Evolutionary conservation across 805 yeast species (phyloP).

Genomic region (Candida piceae): DNA sequence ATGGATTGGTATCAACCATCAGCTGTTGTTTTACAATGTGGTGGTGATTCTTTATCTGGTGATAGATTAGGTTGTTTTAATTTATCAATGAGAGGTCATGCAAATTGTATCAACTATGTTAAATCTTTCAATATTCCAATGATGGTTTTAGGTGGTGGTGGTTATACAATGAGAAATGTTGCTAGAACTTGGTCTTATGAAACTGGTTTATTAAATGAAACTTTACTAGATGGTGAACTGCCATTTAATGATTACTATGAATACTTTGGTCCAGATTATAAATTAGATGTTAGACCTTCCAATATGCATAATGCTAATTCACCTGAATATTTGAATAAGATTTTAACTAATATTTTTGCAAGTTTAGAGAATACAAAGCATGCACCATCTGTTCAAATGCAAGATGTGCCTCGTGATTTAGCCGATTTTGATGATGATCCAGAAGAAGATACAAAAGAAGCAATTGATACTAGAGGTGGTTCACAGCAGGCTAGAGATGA

Average conservation of each 20-base stretch:
- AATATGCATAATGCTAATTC: constrained; percentile 96
- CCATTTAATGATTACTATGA: constrained; percentile 97
- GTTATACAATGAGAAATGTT: constrained; percentile 96
- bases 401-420: constrained; percentile 81
- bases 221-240: constrained; percentile 65
- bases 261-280: constrained; percentile 95
- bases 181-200: constrained; percentile 95
- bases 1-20: constrained; percentile 91
- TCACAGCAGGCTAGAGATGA: constrained; percentile 80
- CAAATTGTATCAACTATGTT: constrained; percentile 88
- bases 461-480: constrained; percentile 89
- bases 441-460: constrained; percentile 74
- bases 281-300: constrained; percentile 88
- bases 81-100: constrained; percentile 89
- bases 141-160: constrained; percentile 97
- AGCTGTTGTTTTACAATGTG: constrained; percentile 96
- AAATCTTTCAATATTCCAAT: constrained; percentile 82
- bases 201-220: constrained; percentile 81
- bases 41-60: constrained; percentile 95
- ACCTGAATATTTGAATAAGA: constrained; percentile 84
- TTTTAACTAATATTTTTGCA: constrained; percentile 66
- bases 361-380: constrained; percentile 87
- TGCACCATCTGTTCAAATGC: constrained; percentile 96
- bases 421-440: constrained; percentile 77
- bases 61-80: constrained; percentile 96